Percentiles rank a stretch among this genome's conserved stretches.
Evolutionary conservation across 768 basidiomycete genomes (phyloP).

Genomic region (Fistulinella prunicolor): DNA sequence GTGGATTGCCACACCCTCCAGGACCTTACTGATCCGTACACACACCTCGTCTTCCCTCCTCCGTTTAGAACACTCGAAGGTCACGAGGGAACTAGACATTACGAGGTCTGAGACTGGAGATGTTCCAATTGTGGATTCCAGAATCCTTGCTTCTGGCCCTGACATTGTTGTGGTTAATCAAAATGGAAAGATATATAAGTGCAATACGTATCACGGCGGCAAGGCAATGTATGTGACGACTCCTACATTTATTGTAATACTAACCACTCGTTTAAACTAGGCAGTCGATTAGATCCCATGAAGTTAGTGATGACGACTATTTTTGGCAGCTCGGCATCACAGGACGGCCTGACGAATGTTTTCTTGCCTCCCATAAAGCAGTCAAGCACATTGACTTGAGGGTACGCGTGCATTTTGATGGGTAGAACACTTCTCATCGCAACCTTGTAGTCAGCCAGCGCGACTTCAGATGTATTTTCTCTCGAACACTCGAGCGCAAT

Average conservation of each 20-base stretch:
- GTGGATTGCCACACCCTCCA: slow-evolving; percentile 13
- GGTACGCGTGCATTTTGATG: slow-evolving; percentile 36
- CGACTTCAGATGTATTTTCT: slow-evolving; percentile 34
- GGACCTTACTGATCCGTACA: slow-evolving; percentile 42
- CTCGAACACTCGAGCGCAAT: slow-evolving; percentile 34
- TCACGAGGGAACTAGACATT: slow-evolving; percentile 38
- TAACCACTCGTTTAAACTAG: slow-evolving; percentile 12
- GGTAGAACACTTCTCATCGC: slow-evolving; percentile 5
- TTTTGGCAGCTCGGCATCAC: slow-evolving; percentile 56
- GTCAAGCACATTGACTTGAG: slow-evolving; percentile 53
- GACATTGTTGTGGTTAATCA: slow-evolving; percentile 47
- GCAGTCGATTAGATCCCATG: slow-evolving; percentile 16
- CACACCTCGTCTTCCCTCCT: slow-evolving; percentile 43
- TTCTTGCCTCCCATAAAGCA: slow-evolving; percentile 45
- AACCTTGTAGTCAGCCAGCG: slow-evolving; percentile 29
- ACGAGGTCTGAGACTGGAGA: slow-evolving; percentile 40
- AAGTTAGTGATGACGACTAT: slow-evolving; percentile 19
- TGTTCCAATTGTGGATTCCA: slow-evolving; percentile 47
- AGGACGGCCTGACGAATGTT: slow-evolving; percentile 34
- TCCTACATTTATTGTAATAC: background rate
- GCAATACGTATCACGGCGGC: slow-evolving; percentile 34
- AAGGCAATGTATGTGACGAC: slow-evolving; percentile 40
- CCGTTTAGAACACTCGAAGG: slow-evolving; percentile 22
- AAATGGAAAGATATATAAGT: slow-evolving; percentile 50
- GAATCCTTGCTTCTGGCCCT: slow-evolving; percentile 32